These are phyloP conservation scores for Capsicum chinense DNA, from an alignment of 257 asterid genomes.

Conservation along the genomic window DNA sequence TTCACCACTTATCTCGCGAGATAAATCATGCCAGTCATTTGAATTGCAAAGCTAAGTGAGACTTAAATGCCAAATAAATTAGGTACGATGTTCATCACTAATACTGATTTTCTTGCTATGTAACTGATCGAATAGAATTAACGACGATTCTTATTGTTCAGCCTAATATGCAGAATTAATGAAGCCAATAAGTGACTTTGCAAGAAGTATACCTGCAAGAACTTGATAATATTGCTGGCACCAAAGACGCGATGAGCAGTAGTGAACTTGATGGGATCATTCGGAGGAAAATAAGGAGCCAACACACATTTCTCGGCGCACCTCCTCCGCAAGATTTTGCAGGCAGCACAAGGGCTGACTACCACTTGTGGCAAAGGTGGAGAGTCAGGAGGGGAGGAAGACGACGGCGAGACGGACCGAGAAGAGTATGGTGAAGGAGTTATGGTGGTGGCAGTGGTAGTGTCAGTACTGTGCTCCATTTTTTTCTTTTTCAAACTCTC, in stretches of 20 bases:
- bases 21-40: no score
- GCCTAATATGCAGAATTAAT: background rate
- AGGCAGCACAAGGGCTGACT: constrained; percentile 40
- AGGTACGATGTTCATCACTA: background rate
- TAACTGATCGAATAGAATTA: no score
- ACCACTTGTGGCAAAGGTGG: constrained; percentile 31
- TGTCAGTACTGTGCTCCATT: constrained; percentile 26
- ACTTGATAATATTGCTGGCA: constrained; percentile 35
- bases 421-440: constrained; percentile 37
- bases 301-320: constrained; percentile 32
- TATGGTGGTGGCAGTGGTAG: constrained; percentile 11
- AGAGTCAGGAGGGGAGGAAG: constrained; percentile 38
- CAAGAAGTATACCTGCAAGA: constrained; percentile 31
- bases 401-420: constrained; percentile 43
- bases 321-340: constrained; percentile 33
- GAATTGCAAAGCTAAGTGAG: no score
- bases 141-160: no score
- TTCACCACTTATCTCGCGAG: background rate
- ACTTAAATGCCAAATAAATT: background rate
- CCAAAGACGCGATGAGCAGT: constrained; percentile 36
- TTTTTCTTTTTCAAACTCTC: background rate
- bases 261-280: constrained; percentile 33
- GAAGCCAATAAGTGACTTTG: background rate
- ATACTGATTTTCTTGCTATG: no score
- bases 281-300: constrained; percentile 36